Evolutionary conservation across 768 basidiomycete genomes (phyloP).

Genomic region (Suillus fuscotomentosus): DNA sequence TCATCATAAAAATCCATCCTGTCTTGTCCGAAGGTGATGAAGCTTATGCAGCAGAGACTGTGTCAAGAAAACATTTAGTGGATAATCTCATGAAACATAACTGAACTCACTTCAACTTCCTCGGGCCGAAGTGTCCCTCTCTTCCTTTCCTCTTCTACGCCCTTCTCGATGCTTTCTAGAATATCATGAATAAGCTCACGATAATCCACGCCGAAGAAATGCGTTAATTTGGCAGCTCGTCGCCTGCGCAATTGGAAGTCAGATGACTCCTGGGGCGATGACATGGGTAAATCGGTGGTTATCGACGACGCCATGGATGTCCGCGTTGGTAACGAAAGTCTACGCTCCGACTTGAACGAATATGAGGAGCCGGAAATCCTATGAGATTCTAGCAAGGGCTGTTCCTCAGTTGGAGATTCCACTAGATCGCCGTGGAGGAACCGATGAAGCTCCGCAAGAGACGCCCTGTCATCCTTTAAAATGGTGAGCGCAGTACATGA

Average conservation of each 20-base stretch:
- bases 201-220: slow-evolving; percentile 89
- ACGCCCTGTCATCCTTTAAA: slow-evolving; percentile 69
- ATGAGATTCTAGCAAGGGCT: slow-evolving; percentile 17
- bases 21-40: slow-evolving; percentile 26
- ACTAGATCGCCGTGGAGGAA: slow-evolving; percentile 46
- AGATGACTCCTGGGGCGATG: slow-evolving; percentile 38
- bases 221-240: slow-evolving; percentile 78
- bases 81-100: background rate
- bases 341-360: slow-evolving; percentile 57
- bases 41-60: slow-evolving; percentile 35
- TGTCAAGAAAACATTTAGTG: slow-evolving; percentile 12
- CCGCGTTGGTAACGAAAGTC: slow-evolving; percentile 65
- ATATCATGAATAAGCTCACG: slow-evolving; percentile 74
- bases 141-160: slow-evolving; percentile 64
- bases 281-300: slow-evolving; percentile 46
- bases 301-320: slow-evolving; percentile 65
- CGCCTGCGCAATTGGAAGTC: slow-evolving; percentile 69
- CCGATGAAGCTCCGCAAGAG: slow-evolving; percentile 72
- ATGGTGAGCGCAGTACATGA: slow-evolving; percentile 5
- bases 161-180: slow-evolving; percentile 78
- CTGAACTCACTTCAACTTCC: slow-evolving; percentile 64
- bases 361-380: slow-evolving; percentile 34
- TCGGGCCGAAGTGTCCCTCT: slow-evolving; percentile 62
- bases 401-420: slow-evolving; percentile 22
- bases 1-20: slow-evolving; percentile 10